Base-by-base conservation (phyloP, 1,139 yeast genomes). In the Pneumocystis wakefieldiae region DNA sequence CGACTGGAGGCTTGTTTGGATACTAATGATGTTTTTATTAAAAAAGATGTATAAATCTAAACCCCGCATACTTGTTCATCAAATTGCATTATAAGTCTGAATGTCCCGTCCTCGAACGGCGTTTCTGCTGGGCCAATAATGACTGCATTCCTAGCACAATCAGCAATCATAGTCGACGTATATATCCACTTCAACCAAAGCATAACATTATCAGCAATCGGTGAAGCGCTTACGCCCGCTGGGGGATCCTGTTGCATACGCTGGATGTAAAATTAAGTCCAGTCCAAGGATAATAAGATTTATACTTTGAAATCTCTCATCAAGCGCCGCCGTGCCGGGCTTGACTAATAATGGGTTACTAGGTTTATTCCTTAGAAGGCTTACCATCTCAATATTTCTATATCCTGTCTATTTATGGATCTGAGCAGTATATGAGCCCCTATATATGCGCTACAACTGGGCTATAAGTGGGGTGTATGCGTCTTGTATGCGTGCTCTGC, bases 161-260 rank as follows among this genome's bases (percentile, higher is more conserved):
- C 6, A 48, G 10, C 8, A 14, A 14, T 57, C n/a, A 67, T 69
- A 66, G 53, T 48, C 15, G 35, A 39, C 14, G 8, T 24, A 58
- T 32, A 60, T 39, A 28, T 19, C 4, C 28, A 7, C 62, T 71
- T 76, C 41, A 73, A 74, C 84, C 98, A 92, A 62, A 87, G 82
- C 97, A 92, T 90, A 64, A 92, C 97, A 71, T 92, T 92, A 73
- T 92, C 98, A 14, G 97, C 92, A 62, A 91, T 81, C 10, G 98
- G 98, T 10, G 96, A 88, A 0, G 98, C 98, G 12, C 96, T 88
- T 8, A 92, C 96, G 24, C 98, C 98, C 59, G 95, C 91, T 24
- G 98, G 97, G 7, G 98, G 94, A 75, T 92, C 98, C 76, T 87
- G 95, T 76, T 92, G 97, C 86, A 92, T 91, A 69, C 98, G 86